These are phyloP conservation scores for Austroboletus niveus DNA, from an alignment of 1,284 basidiomycete genomes.

Conservation along the genomic window DNA sequence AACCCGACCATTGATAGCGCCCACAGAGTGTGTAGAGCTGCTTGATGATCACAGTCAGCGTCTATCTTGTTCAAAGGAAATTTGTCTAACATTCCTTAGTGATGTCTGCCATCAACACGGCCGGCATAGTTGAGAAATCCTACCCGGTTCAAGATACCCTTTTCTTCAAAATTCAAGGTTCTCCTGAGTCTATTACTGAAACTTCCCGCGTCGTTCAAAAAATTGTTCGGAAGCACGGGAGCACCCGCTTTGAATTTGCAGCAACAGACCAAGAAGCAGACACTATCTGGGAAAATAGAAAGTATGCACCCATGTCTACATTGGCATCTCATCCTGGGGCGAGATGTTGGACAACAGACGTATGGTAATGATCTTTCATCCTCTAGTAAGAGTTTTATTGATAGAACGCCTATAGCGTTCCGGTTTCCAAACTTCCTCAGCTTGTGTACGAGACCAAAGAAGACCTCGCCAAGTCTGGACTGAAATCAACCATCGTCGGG, in stretches of 20 bases:
- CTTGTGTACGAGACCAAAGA: conserved; percentile 74
- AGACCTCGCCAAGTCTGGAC: conserved; percentile 61
- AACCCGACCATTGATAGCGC: conserved; percentile 21
- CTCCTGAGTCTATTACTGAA: conserved; percentile 58
- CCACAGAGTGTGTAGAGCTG: conserved; percentile 77
- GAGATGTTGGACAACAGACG: conserved; percentile 85
- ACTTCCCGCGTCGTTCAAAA: conserved; percentile 58
- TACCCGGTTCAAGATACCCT: conserved; percentile 78
- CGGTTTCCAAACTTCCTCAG: conserved; percentile 69
- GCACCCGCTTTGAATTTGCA: conserved; percentile 74
- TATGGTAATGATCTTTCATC: conserved; percentile 53
- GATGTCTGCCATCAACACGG: conserved; percentile 77
- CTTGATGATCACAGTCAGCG: conserved; percentile 66
- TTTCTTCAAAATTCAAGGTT: conserved; percentile 89
- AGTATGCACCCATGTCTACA: conserved; percentile 79
- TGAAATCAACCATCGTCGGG: conserved; percentile 75
- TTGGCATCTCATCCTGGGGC: conserved; percentile 62
- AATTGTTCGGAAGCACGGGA: conserved; percentile 68
- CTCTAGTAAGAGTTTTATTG: conserved; percentile 7
- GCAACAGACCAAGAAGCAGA: conserved; percentile 74
- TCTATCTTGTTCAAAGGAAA: neutral
- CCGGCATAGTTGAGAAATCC: conserved; percentile 52
- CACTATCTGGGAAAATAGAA: conserved; percentile 84
- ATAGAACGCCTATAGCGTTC: conserved; percentile 54
- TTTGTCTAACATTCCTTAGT: conserved; percentile 37